Base-by-base conservation (phyloP, 1,284 basidiomycete genomes). In the Kwoniella shivajii region DNA sequence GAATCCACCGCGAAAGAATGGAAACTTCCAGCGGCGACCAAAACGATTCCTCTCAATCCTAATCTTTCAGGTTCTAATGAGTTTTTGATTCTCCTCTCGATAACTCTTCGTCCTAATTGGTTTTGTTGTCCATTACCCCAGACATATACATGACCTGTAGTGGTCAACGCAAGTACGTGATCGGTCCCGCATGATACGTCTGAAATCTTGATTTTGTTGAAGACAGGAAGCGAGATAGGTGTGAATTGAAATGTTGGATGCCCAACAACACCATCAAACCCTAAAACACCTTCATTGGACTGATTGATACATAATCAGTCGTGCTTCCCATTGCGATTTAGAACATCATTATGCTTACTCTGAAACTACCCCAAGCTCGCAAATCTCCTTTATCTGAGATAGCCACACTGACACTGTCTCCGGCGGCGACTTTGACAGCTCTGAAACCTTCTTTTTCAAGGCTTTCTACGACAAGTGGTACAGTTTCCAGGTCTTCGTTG, bases 1-100 rank as follows among this genome's bases (percentile, higher is more conserved):
- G 87, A 84, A 74, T 92, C 88, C 60, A 96, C 86, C 3, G 92
- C 93, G 67, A 95, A 96, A 0, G 90, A 92, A 73, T 91, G 88
- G 76, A 87, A 90, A 41, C 84, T 83, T 9, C 93, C 92, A 0
- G 89, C 84, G 6, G 89, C 92, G 61, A 96, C 81, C 41, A 81
- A 80, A 18, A 87, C 86, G 48, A 90, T 89, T 68, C 89, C 87
- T 55, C 87, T 84, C 16, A 96, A 81, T 2, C 83, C 82, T 43
- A 95, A 82, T 65, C 87, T 87, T 71, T 91, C 88, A 0, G 92
- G 93, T 60, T 79, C 79, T 41, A 84, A 75, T 13, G 80, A 90
- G 68, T 90, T 87, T 42, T 90, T 86, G 77, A 89, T 90, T 50
- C 89, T 85, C 50, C 92, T 84, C 74, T 90, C 86, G 61, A 92